Evolutionary conservation across 305 asterid genomes (phyloP), one percentile per base, ranked within the genome.

Genomic region (Nicotiana rustica): DNA sequence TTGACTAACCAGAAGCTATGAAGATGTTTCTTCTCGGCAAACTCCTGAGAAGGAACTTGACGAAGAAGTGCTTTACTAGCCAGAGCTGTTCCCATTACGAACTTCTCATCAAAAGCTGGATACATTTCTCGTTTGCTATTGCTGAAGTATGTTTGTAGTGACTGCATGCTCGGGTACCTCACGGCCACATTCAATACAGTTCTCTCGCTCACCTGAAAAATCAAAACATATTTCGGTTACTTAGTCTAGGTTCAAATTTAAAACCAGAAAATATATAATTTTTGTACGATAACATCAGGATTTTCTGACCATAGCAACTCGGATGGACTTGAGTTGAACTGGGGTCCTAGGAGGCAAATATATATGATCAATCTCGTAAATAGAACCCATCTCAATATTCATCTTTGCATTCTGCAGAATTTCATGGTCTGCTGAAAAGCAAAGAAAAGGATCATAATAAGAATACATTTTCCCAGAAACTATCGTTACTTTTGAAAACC

Each of bases 61-160:
- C 94, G 88, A 44, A 62, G 15, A 38, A 96, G 97, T 87, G 93
- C 98, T 84, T 88, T 94, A 4, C 59, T 82, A 0, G 99, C 98
- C 19, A 89, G 77, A 3, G 85, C 85, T 5, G 85, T 76, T 35
- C 90, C 98, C 98, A 94, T 94, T 56, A 91, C 92, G 76, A 96
- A 93, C 86, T 91, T 92, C 88, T 94, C 95, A 17, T 96, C 98
- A 80, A 94, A 81, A 47, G 93, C 89, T 6, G 99, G 99, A 88
- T 93, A 95, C 47, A 94, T 91, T 76, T 90, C 95, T 69, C 89
- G 89, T 55, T 66, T 78, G 83, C 91, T 91, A 87, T 88, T 91
- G 87, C 86, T 85, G 83, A 96, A 91, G 81, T 88, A 94, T 55
- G 90, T 90, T 49, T 86, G 85, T 8, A 96, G 85, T 2, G 98